phyloP scores from a whole-genome alignment of 331 rosid genomes.

The Pyracantha coccinea region DNA sequence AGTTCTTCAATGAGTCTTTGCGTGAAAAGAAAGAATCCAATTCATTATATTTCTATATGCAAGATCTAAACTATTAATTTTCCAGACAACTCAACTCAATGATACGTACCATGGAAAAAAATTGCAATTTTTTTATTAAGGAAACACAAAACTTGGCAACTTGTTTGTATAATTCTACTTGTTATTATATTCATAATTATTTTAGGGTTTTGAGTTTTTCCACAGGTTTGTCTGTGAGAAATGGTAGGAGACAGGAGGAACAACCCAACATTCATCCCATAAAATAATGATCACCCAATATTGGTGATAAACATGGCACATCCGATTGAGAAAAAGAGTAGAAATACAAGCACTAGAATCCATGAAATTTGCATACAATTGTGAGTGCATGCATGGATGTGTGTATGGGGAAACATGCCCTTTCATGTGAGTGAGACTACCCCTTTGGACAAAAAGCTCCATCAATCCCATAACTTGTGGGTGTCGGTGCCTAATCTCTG shows the following conservation, averaged over 20 bases:
- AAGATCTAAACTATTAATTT: too few species aligned
- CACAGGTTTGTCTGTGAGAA: conserved; percentile 21
- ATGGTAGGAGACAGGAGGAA: conserved; percentile 8
- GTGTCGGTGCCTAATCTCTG: too few species aligned
- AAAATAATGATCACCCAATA: not conserved
- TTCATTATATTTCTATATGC: not conserved
- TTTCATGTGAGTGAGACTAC: conserved; percentile 13
- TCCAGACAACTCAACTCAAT: too few species aligned
- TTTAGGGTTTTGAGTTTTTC: conserved; percentile 18
- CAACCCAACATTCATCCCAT: conserved; percentile 22
- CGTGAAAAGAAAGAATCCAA: conserved; percentile 34
- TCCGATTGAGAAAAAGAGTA: not conserved
- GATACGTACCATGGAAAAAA: too few species aligned
- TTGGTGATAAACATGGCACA: conserved; percentile 13
- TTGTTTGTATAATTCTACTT: not conserved
- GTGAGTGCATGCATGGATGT: not conserved
- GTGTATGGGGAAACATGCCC: conserved; percentile 27
- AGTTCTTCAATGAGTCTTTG: conserved; percentile 40
- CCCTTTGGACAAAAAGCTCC: too few species aligned
- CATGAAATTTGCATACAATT: not conserved
- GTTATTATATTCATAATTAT: conserved; percentile 6
- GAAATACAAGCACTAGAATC: conserved; percentile 25
- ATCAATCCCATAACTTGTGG: too few species aligned
- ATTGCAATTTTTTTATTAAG: not conserved
- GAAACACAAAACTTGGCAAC: conserved; percentile 8